Conservation (phyloP, 331 rosid genomes). For the Rhamnella rubrinervis region DNA sequence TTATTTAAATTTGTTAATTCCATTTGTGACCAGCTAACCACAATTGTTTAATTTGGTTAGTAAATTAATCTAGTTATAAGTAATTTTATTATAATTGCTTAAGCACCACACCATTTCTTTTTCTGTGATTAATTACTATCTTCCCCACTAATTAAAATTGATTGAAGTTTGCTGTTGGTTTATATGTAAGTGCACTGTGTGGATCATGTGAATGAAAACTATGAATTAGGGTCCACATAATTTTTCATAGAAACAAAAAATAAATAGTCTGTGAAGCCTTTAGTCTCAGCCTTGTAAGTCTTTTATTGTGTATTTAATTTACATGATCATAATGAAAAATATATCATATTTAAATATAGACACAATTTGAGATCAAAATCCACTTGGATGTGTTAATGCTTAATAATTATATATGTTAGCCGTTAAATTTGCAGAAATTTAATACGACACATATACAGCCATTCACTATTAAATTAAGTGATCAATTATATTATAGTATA, state of each 20-base stretch:
- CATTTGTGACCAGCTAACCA: no score
- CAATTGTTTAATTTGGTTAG: no score
- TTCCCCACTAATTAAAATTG: not conserved
- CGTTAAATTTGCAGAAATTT: no score
- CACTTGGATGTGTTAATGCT: no score
- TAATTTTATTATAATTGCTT: no score
- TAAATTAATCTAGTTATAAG: no score
- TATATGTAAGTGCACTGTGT: not conserved
- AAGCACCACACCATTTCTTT: not conserved
- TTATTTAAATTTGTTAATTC: no score
- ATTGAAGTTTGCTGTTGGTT: not conserved
- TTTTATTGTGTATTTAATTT: not conserved
- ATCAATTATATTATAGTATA: no score
- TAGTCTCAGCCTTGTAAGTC: not conserved
- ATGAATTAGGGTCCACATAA: not conserved
- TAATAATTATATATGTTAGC: no score
- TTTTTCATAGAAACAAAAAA: not conserved
- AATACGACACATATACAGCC: no score
- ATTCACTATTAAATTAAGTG: no score
- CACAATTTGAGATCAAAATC: no score
- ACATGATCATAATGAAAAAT: not conserved
- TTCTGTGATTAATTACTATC: not conserved
- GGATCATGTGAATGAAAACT: not conserved
- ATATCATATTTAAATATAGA: not conserved
- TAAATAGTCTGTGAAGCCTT: not conserved